Evolutionary conservation across 371 early-diverging fungal species (phyloP), one percentile per base, ranked within the genome.

Genomic region (Actinomucor elegans): DNA sequence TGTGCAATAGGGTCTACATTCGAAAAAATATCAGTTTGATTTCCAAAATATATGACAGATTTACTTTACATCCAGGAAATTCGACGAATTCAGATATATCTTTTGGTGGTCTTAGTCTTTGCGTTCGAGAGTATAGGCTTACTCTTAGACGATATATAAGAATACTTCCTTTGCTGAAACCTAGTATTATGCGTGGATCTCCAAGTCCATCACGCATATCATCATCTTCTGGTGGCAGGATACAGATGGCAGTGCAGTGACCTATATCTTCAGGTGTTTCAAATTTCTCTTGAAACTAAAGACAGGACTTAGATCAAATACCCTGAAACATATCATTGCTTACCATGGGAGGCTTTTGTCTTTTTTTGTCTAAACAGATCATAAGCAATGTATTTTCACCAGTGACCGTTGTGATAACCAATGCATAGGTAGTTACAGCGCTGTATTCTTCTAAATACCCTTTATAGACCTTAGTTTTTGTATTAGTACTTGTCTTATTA

Each of bases 1-100:
- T 38, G 33, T 20, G 51, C 51, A 6, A 57, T 57, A 3, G 58
- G 58, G 32, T 51, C 58, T 56, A 38, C 29, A 23, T n/a, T n/a
- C n/a, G n/a, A n/a, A n/a, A n/a, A n/a, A n/a, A n/a, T n/a, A n/a
- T n/a, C n/a, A n/a, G n/a, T n/a, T n/a, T n/a, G n/a, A n/a, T n/a
- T n/a, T n/a, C n/a, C n/a, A n/a, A n/a, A n/a, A n/a, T n/a, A n/a
- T n/a, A n/a, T n/a, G n/a, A n/a, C n/a, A n/a, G n/a, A n/a, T n/a
- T n/a, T n/a, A n/a, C n/a, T 18, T 48, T 53, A 59, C 59, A 53
- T 15, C 48, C 43, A 12, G 42, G 48, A 35, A 42, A 59, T 29
- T 59, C 54, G 4, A 41, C 41, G 29, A 53, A 59, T 18, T 59
- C 59, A 43, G 59, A 53, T 17, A 59, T 31, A 31, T 59, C 48